A percentile compares a stretch with the other conserved stretches of the same genome.
Evolutionary conservation across 2,329 filamentous ascomycete species (phyloP).

Genomic region (Calonectria henricotiae): DNA sequence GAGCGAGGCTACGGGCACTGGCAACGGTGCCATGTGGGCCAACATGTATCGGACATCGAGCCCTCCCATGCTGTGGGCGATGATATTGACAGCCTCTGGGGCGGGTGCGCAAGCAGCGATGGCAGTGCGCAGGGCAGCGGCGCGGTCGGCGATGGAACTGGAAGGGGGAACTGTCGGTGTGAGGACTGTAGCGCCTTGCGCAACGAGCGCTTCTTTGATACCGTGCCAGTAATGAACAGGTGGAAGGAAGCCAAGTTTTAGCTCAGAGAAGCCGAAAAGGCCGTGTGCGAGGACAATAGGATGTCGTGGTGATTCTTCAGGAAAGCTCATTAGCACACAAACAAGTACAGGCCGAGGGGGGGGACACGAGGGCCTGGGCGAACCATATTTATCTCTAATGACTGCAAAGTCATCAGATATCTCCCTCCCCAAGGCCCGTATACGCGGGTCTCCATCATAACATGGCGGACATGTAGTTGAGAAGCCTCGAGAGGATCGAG

Average conservation of each 20-base stretch:
- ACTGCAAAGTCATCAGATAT: conserved; percentile 66
- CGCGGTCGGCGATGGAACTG: conserved; percentile 74
- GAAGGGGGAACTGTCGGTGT: conserved; percentile 75
- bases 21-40: conserved; percentile 67
- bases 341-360: background rate
- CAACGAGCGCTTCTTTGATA: conserved; percentile 72
- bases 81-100: conserved; percentile 77
- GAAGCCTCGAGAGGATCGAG: conserved; percentile 38
- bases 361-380: conserved; percentile 13
- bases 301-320: conserved; percentile 70
- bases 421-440: conserved; percentile 60
- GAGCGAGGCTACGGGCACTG: conserved; percentile 67
- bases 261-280: conserved; percentile 75
- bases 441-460: conserved; percentile 58
- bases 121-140: conserved; percentile 70
- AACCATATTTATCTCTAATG: conserved; percentile 65
- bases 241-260: conserved; percentile 69
- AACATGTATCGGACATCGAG: conserved; percentile 79
- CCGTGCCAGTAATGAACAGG: conserved; percentile 77
- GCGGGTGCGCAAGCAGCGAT: conserved; percentile 65
- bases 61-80: conserved; percentile 80
- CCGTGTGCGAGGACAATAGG: conserved; percentile 79
- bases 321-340: background rate
- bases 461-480: conserved; percentile 33
- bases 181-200: conserved; percentile 71